These are phyloP conservation scores for Hypoxylon lenormandii DNA, from an alignment of 495 filamentous ascomycete species.

Conservation along the genomic window DNA sequence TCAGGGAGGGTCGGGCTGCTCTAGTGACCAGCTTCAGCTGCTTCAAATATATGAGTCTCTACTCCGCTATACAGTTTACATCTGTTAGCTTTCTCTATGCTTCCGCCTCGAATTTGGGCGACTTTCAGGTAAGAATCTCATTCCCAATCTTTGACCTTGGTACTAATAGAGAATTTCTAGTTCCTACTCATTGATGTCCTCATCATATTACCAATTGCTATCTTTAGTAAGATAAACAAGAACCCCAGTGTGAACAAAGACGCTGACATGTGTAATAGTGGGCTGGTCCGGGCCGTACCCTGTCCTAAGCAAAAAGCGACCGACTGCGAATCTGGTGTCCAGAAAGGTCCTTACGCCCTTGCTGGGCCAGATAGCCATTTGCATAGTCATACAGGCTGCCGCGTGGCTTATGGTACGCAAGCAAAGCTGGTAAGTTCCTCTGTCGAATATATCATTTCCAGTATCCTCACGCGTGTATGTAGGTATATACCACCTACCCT, in stretches of 20 bases:
- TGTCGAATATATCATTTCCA: conserved; percentile 5
- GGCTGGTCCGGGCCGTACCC: conserved; percentile 91
- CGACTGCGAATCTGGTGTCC: conserved; percentile 92
- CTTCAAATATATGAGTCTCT: conserved; percentile 99
- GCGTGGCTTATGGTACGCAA: conserved; percentile 76
- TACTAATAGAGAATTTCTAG: conserved; percentile 53
- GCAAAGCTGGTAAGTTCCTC: conserved; percentile 76
- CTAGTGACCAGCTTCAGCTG: conserved; percentile 98
- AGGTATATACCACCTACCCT: conserved; percentile 85
- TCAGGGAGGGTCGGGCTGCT: conserved; percentile 88
- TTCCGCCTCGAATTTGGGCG: conserved; percentile 93
- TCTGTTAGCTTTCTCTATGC: conserved; percentile 97
- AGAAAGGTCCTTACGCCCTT: conserved; percentile 91
- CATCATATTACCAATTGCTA: conserved; percentile 93
- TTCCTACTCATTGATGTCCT: conserved; percentile 95
- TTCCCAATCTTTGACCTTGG: background rate
- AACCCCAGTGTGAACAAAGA: background rate
- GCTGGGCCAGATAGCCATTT: conserved; percentile 86
- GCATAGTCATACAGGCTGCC: conserved; percentile 79
- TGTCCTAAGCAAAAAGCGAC: conserved; percentile 81
- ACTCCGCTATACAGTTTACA: conserved; percentile 99
- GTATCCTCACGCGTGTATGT: conserved; percentile 20
- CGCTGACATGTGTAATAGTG: conserved; percentile 66
- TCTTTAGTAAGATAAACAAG: conserved; percentile 77
- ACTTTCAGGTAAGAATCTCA: conserved; percentile 77